A percentile compares a stretch with the other conserved stretches of the same genome.
phyloP scores from a whole-genome alignment of 495 filamentous ascomycete genomes.

The Aspergillus olivimuriae region DNA sequence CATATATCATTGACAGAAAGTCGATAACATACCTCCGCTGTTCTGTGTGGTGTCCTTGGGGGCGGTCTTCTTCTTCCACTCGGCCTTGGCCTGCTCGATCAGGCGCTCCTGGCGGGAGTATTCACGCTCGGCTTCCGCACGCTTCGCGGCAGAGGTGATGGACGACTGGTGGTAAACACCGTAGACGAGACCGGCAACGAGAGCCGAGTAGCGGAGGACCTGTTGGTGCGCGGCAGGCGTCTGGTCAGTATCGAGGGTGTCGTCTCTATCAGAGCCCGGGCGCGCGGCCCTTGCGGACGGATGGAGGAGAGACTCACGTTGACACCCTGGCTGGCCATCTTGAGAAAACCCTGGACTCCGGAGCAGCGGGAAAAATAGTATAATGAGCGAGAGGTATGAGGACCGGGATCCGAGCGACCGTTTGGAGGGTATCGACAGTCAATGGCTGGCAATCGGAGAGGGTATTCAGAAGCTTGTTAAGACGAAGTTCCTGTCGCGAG shows the following conservation, averaged over 20 bases:
- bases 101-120: conserved; percentile 80
- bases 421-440: conserved; percentile 33
- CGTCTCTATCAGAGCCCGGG: conserved; percentile 9
- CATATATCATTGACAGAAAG: neutral
- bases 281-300: conserved; percentile 12
- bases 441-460: conserved; percentile 34
- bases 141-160: conserved; percentile 60
- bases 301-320: conserved; percentile 32
- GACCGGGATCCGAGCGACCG: conserved; percentile 29
- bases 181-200: conserved; percentile 82
- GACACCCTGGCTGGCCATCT: conserved; percentile 45
- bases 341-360: conserved; percentile 23
- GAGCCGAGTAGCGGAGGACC: conserved; percentile 93
- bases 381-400: conserved; percentile 14
- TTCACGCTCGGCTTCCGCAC: conserved; percentile 62
- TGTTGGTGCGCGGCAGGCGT: conserved; percentile 30
- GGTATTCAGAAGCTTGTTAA: conserved; percentile 22
- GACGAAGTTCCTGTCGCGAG: conserved; percentile 46
- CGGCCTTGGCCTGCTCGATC: conserved; percentile 86
- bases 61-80: conserved; percentile 71
- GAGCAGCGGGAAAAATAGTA: conserved; percentile 19
- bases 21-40: conserved; percentile 51
- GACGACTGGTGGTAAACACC: conserved; percentile 83
- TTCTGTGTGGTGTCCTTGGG: conserved; percentile 43
- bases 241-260: conserved; percentile 9